Conservation (phyloP, 768 basidiomycete species). For the Pisolithus orientalis region DNA sequence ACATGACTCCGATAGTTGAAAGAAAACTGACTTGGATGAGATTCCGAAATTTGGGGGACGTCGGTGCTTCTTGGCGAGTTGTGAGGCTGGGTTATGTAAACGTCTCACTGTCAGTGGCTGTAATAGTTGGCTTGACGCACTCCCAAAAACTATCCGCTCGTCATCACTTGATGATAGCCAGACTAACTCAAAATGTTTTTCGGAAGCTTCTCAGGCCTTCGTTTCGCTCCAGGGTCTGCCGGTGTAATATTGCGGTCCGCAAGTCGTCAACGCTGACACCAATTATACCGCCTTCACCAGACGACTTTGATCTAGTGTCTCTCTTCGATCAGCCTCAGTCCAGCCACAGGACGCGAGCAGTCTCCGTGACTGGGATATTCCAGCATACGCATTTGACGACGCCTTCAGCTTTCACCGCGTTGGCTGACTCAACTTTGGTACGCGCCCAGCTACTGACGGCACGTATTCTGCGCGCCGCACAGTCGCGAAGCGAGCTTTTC, state of each 20-base stretch:
- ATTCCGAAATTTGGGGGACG: no score
- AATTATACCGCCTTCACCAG: slow-evolving; percentile 52
- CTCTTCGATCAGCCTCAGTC: slow-evolving; percentile 65
- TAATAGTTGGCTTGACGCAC: no score
- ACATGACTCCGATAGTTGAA: no score
- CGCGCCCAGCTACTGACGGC: slow-evolving; percentile 80
- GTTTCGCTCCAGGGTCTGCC: slow-evolving; percentile 37
- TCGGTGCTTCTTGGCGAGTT: background rate
- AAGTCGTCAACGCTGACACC: slow-evolving; percentile 33
- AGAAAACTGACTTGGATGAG: no score
- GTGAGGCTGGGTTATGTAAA: background rate
- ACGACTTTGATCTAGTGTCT: slow-evolving; percentile 60
- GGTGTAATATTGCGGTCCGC: slow-evolving; percentile 19
- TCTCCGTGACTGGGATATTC: slow-evolving; percentile 75
- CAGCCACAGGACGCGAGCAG: slow-evolving; percentile 31
- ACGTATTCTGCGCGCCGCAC: slow-evolving; percentile 69
- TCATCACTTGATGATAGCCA: slow-evolving; percentile 28
- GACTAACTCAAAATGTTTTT: slow-evolving; percentile 35
- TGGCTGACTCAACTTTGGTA: slow-evolving; percentile 74
- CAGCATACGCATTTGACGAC: slow-evolving; percentile 66
- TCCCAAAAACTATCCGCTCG: no score
- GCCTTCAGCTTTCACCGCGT: slow-evolving; percentile 60
- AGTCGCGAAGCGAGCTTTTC: slow-evolving; percentile 68
- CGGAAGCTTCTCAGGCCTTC: slow-evolving; percentile 27
- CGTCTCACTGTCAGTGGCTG: no score